phyloP scores from a whole-genome alignment of 257 asterid species.

The Solanum clarkiae region DNA sequence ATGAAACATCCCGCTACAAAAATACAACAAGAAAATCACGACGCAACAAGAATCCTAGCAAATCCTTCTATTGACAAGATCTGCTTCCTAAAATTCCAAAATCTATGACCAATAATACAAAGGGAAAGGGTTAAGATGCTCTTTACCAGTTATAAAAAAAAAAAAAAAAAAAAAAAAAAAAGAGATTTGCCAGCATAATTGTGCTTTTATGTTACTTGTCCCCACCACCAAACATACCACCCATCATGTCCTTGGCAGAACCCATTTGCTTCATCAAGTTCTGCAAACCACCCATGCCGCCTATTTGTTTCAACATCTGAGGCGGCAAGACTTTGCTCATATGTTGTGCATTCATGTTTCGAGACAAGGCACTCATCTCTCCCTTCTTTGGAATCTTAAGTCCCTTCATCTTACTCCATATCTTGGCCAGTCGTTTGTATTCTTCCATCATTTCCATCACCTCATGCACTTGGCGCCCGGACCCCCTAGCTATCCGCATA shows the following conservation, averaged over 20 bases:
- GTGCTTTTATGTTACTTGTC: conserved; percentile 22
- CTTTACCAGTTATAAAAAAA: not conserved
- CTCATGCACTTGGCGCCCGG: not conserved
- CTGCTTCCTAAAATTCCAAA: not conserved
- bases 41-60: not conserved
- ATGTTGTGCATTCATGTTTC: conserved; percentile 86
- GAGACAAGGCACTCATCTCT: conserved; percentile 72
- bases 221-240: conserved; percentile 48
- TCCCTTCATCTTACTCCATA: conserved; percentile 7
- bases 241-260: conserved; percentile 72
- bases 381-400: conserved; percentile 68
- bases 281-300: conserved; percentile 92
- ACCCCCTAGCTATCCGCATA: conserved; percentile 36
- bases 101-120: not conserved
- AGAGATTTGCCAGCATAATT: not conserved
- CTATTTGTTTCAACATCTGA: conserved; percentile 87
- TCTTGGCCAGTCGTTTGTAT: conserved; percentile 5
- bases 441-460: conserved; percentile 6
- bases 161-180: not conserved
- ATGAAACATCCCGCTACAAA: not conserved
- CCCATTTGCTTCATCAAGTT: conserved; percentile 81
- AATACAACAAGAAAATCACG: not conserved
- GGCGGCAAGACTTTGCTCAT: conserved; percentile 96
- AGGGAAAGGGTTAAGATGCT: not conserved
- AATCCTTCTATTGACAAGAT: not conserved